Percentiles rank a stretch among this genome's conserved stretches.
phyloP scores from a whole-genome alignment of 208 protist genomes.

The Trypanosoma vivax region DNA sequence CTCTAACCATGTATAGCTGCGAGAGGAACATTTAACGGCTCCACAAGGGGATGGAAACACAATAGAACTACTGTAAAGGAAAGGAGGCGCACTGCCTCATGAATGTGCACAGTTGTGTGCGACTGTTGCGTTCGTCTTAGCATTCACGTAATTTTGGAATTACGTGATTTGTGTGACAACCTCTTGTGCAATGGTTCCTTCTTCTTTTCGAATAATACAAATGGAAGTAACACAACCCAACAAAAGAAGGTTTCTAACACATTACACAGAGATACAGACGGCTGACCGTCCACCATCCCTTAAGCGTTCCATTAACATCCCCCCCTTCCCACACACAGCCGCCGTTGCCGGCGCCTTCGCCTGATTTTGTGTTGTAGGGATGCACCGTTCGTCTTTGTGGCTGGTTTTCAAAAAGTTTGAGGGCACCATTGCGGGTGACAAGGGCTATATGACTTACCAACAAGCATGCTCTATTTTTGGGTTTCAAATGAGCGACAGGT shows the following conservation, averaged over 20 bases:
- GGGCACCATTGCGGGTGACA: constrained; percentile 62
- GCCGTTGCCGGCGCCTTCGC: neutral
- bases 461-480: constrained; percentile 86
- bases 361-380: constrained; percentile 4
- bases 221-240: no score
- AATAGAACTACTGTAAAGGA: constrained; percentile 2
- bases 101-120: no score
- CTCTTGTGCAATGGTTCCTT: no score
- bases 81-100: constrained; percentile 2
- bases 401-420: constrained; percentile 31
- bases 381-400: constrained; percentile 25
- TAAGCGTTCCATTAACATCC: no score
- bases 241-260: no score
- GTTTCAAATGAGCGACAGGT: constrained; percentile 70
- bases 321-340: no score
- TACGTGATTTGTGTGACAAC: no score
- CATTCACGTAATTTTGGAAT: no score
- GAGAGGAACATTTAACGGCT: neutral
- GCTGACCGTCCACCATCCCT: no score
- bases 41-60: neutral
- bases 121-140: no score
- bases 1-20: constrained; percentile 11
- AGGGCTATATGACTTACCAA: constrained; percentile 80
- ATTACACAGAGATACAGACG: no score
- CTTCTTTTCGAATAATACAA: no score